Conservation (phyloP, 78 protist genomes). For the Chrysochromulina parva region DNA sequence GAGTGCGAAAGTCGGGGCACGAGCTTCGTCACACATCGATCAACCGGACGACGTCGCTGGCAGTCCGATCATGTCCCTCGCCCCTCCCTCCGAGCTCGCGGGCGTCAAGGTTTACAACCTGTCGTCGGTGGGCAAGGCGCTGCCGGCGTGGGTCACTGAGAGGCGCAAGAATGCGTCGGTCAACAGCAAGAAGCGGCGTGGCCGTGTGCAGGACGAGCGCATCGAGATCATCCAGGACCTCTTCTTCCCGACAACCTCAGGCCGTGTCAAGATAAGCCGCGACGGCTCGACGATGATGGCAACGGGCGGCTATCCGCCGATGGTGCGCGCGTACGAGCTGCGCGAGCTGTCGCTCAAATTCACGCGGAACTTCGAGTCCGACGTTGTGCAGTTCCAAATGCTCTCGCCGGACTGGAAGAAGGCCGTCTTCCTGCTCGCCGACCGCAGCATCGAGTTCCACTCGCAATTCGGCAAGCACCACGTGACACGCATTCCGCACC, state of each 20-base stretch:
- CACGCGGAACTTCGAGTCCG: slow-evolving; percentile 78
- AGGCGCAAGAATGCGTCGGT: background rate
- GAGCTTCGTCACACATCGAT: too few relatives aligned
- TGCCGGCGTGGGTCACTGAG: slow-evolving; percentile 21
- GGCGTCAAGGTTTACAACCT: background rate
- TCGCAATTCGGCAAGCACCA: slow-evolving; percentile 82
- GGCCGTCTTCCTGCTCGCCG: slow-evolving; percentile 69
- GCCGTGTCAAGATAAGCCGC: slow-evolving; percentile 51
- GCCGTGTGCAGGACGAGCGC: slow-evolving; percentile 41
- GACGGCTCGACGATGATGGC: slow-evolving; percentile 81
- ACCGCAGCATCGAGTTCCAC: slow-evolving; percentile 89
- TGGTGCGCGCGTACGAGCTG: slow-evolving; percentile 81
- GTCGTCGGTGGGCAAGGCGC: slow-evolving; percentile 34
- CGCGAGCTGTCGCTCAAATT: slow-evolving; percentile 85
- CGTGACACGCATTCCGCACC: slow-evolving; percentile 75
- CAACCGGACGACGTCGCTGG: too few relatives aligned
- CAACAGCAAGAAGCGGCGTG: background rate
- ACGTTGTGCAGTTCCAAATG: slow-evolving; percentile 62
- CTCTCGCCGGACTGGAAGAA: slow-evolving; percentile 92
- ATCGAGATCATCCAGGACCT: slow-evolving; percentile 94
- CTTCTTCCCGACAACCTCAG: slow-evolving; percentile 79
- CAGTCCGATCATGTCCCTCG: too few relatives aligned
- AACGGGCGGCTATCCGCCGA: slow-evolving; percentile 80
- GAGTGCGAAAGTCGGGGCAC: too few relatives aligned
- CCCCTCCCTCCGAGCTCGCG: background rate